Conservation (phyloP, 176 grass and related monocot genomes). For the Oryza punctata region DNA sequence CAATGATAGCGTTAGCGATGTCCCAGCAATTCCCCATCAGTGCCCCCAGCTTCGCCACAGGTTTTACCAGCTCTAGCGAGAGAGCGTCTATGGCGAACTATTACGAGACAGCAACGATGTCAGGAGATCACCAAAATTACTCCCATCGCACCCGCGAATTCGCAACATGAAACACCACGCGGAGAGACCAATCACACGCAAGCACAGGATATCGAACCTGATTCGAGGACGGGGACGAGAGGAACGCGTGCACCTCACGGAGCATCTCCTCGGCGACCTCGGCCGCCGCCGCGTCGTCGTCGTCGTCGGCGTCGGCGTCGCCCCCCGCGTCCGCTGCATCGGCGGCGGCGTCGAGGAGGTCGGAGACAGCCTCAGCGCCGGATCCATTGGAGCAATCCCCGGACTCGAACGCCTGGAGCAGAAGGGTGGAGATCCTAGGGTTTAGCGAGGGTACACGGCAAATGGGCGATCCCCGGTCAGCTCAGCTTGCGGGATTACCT, state of each 20-base stretch:
- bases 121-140: background rate
- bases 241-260: slow-evolving; percentile 47
- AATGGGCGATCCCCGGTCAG: background rate
- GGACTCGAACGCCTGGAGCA: slow-evolving; percentile 40
- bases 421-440: background rate
- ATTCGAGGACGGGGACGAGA: slow-evolving; percentile 45
- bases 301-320: background rate
- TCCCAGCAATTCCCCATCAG: slow-evolving; percentile 40
- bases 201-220: slow-evolving; percentile 39
- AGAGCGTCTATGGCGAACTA: slow-evolving; percentile 60
- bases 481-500: slow-evolving; percentile 6
- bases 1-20: slow-evolving; percentile 31
- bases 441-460: slow-evolving; percentile 12
- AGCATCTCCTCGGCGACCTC: slow-evolving; percentile 44
- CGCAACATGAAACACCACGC: background rate
- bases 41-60: slow-evolving; percentile 52
- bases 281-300: slow-evolving; percentile 1
- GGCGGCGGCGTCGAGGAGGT: slow-evolving; percentile 9
- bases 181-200: background rate
- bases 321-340: background rate
- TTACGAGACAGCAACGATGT: background rate
- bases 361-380: background rate
- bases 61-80: slow-evolving; percentile 65
- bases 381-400: slow-evolving; percentile 21
- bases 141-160: background rate